These are phyloP conservation scores for Saccharomycopsis selenospora DNA, from an alignment of 805 yeast genomes.

Conservation along the genomic window DNA sequence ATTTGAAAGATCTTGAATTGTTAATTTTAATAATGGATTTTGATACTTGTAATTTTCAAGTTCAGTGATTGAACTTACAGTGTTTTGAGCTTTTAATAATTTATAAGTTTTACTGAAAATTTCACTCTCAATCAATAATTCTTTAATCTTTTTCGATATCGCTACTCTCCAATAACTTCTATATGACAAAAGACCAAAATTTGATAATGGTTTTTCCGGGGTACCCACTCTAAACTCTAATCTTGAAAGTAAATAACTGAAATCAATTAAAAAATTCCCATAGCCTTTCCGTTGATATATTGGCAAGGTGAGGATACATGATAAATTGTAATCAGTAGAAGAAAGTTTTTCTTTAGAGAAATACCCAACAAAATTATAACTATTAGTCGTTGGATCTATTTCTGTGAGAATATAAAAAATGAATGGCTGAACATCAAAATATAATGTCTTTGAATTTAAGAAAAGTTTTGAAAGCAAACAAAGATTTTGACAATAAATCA, in stretches of 20 bases:
- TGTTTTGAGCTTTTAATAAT: not conserved
- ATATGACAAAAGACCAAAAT: constrained; percentile 78
- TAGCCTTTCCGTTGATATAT: constrained; percentile 81
- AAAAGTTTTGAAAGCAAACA: constrained; percentile 87
- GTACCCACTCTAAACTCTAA: constrained; percentile 78
- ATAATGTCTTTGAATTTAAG: constrained; percentile 82
- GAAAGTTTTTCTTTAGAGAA: constrained; percentile 81
- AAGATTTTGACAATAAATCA: constrained; percentile 78
- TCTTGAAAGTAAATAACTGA: constrained; percentile 73
- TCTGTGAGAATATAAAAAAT: constrained; percentile 81
- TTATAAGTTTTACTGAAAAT: constrained; percentile 11
- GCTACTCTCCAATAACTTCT: constrained; percentile 78
- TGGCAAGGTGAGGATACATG: constrained; percentile 88
- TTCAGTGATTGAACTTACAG: not conserved
- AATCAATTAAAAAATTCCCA: constrained; percentile 82
- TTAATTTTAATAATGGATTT: constrained; percentile 27
- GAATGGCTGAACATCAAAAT: constrained; percentile 94
- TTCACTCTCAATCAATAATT: constrained; percentile 12
- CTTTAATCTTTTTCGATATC: constrained; percentile 43
- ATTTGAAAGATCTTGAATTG: constrained; percentile 56
- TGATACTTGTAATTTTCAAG: constrained; percentile 10
- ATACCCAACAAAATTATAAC: constrained; percentile 83
- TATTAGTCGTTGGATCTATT: constrained; percentile 36
- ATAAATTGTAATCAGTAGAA: constrained; percentile 70
- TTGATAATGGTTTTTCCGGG: constrained; percentile 92